Conservation (phyloP, 2,329 filamentous ascomycete species). For the Fusarium abutilonis region DNA sequence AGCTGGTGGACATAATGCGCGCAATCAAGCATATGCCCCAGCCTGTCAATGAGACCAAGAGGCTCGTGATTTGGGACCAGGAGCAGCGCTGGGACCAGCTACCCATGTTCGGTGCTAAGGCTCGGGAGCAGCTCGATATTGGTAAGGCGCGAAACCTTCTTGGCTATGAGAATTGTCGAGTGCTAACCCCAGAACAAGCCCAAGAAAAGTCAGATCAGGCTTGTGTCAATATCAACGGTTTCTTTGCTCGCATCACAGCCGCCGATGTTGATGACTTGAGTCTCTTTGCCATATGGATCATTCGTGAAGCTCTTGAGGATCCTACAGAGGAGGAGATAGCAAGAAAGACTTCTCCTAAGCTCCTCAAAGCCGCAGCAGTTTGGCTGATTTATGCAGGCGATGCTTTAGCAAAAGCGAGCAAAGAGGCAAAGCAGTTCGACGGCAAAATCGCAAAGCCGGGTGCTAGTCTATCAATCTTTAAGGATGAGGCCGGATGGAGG, state of each 20-base stretch:
- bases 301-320: constrained; percentile 34
- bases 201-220: constrained; percentile 19
- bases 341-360: neutral
- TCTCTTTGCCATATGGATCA: constrained; percentile 33
- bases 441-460: constrained; percentile 33
- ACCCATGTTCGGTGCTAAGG: constrained; percentile 29
- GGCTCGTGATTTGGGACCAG: constrained; percentile 30
- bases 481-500: constrained; percentile 23
- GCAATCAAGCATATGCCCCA: constrained; percentile 29
- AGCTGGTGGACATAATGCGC: constrained; percentile 36
- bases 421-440: constrained; percentile 32
- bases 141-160: constrained; percentile 5
- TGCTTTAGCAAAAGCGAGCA: neutral
- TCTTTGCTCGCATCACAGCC: constrained; percentile 30
- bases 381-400: constrained; percentile 31
- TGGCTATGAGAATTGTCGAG: fast-evolving
- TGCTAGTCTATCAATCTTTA: constrained; percentile 3
- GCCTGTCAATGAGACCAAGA: constrained; percentile 20
- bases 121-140: constrained; percentile 32
- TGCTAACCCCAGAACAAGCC: constrained; percentile 13
- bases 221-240: constrained; percentile 28
- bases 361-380: constrained; percentile 14
- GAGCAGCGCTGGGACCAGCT: constrained; percentile 32
- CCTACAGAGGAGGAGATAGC: constrained; percentile 20
- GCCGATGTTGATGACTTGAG: constrained; percentile 24